Percentiles rank a stretch among this genome's conserved stretches.
Evolutionary conservation across 306 rosid species (phyloP).

Genomic region (Quillaja saponaria): DNA sequence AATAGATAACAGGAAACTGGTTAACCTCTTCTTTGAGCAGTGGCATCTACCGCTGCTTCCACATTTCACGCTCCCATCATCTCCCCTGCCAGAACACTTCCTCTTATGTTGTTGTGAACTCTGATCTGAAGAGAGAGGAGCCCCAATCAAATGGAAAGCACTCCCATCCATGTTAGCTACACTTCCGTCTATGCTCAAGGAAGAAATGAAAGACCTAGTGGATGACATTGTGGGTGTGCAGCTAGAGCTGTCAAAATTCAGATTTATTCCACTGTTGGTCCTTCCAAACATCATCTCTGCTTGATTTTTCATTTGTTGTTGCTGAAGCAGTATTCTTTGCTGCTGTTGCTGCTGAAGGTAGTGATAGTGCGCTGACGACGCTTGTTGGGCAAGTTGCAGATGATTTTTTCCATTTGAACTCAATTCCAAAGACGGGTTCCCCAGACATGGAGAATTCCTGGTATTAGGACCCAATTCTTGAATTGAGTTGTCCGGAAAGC

Average conservation of each 20-base stretch:
- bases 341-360: slow-evolving; percentile 73
- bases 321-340: slow-evolving; percentile 65
- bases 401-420: slow-evolving; percentile 68
- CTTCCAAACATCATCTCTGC: slow-evolving; percentile 75
- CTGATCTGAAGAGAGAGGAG: slow-evolving; percentile 78
- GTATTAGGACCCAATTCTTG: slow-evolving; percentile 51
- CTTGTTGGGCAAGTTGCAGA: slow-evolving; percentile 55
- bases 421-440: slow-evolving; percentile 68
- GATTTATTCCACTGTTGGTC: slow-evolving; percentile 74
- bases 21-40: slow-evolving; percentile 97
- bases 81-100: slow-evolving; percentile 82
- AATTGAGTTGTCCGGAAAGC: slow-evolving; percentile 52
- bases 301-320: slow-evolving; percentile 66
- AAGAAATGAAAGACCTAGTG: slow-evolving; percentile 87
- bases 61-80: slow-evolving; percentile 86
- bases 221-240: slow-evolving; percentile 96
- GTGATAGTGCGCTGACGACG: slow-evolving; percentile 53
- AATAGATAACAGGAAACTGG: slow-evolving; percentile 15
- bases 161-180: slow-evolving; percentile 83
- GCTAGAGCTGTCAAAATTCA: slow-evolving; percentile 85
- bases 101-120: slow-evolving; percentile 82
- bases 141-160: slow-evolving; percentile 80
- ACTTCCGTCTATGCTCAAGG: slow-evolving; percentile 92
- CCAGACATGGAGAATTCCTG: slow-evolving; percentile 51
- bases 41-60: slow-evolving; percentile 88